A percentile compares a stretch with the other conserved stretches of the same genome.
Conservation (phyloP, 805 yeast species). For the Wickerhamiella vanderwaltii region DNA sequence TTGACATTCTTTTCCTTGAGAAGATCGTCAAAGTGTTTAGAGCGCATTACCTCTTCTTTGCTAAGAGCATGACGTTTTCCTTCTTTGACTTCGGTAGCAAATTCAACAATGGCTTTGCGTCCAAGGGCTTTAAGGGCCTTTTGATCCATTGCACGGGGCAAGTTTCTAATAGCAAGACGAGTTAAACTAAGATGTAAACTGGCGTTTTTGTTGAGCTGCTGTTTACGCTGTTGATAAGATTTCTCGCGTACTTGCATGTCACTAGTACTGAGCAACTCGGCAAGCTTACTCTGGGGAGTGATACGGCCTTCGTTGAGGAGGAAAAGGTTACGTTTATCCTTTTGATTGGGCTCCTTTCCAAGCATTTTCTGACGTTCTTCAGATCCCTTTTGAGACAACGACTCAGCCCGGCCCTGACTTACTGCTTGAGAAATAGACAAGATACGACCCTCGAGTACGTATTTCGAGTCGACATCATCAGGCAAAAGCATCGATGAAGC, state of each 20-base stretch:
- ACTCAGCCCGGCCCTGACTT: slow-evolving; percentile 69
- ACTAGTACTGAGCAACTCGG: slow-evolving; percentile 48
- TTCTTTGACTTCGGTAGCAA: slow-evolving; percentile 77
- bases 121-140: slow-evolving; percentile 84
- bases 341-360: slow-evolving; percentile 70
- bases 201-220: slow-evolving; percentile 84
- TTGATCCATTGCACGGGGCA: slow-evolving; percentile 85
- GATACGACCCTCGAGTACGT: slow-evolving; percentile 87
- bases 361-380: slow-evolving; percentile 57
- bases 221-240: slow-evolving; percentile 72
- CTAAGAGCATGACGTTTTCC: slow-evolving; percentile 69
- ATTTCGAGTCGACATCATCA: slow-evolving; percentile 77
- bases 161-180: slow-evolving; percentile 83
- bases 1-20: slow-evolving; percentile 42
- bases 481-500: slow-evolving; percentile 64
- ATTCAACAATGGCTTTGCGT: slow-evolving; percentile 86
- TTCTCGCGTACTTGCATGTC: slow-evolving; percentile 84
- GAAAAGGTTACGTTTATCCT: slow-evolving; percentile 74
- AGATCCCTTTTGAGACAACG: slow-evolving; percentile 60
- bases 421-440: slow-evolving; percentile 75
- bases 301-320: slow-evolving; percentile 91
- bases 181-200: slow-evolving; percentile 86
- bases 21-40: slow-evolving; percentile 53
- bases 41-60: slow-evolving; percentile 77
- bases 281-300: slow-evolving; percentile 65